These are phyloP conservation scores for Odontarrhena argentea DNA, from an alignment of 345 rosid genomes.

Conservation along the genomic window DNA sequence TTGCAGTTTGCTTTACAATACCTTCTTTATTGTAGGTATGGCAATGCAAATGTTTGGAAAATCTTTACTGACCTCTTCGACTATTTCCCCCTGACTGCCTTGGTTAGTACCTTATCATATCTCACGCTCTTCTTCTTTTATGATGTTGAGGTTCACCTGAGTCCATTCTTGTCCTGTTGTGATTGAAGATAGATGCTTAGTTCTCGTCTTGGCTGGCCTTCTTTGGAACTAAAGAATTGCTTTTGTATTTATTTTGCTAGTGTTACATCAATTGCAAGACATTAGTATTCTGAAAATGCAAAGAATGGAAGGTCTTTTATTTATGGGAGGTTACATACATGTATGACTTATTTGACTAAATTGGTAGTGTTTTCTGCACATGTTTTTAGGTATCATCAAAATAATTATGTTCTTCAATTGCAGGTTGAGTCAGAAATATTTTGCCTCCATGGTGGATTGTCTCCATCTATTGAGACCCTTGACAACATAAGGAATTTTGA, in stretches of 20 bases:
- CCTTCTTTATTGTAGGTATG: slow-evolving; percentile 67
- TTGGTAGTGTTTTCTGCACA: background rate
- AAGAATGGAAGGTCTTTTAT: slow-evolving; percentile 29
- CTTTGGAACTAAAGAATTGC: slow-evolving; percentile 17
- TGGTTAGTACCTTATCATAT: slow-evolving; percentile 61
- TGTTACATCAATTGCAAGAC: slow-evolving; percentile 36
- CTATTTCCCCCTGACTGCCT: slow-evolving; percentile 91
- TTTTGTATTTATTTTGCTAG: slow-evolving; percentile 22
- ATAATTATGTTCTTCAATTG: slow-evolving; percentile 30
- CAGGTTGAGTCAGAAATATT: slow-evolving; percentile 97
- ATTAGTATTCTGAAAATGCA: slow-evolving; percentile 32
- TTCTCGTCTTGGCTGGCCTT: slow-evolving; percentile 13
- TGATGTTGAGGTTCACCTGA: slow-evolving; percentile 15
- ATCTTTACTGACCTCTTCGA: slow-evolving; percentile 91
- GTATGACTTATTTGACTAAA: slow-evolving; percentile 26
- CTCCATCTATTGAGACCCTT: slow-evolving; percentile 89
- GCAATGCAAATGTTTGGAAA: slow-evolving; percentile 95
- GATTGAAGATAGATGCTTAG: slow-evolving; percentile 11
- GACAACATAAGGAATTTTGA: slow-evolving; percentile 91
- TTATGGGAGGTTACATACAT: slow-evolving; percentile 29
- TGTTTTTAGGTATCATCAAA: background rate
- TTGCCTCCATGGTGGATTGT: slow-evolving; percentile 91
- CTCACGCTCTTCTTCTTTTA: background rate
- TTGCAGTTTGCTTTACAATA: background rate
- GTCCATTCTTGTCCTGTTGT: slow-evolving; percentile 12